Conservation (phyloP, 2,329 filamentous ascomycete genomes). For the Zymoseptoria tritici region DNA sequence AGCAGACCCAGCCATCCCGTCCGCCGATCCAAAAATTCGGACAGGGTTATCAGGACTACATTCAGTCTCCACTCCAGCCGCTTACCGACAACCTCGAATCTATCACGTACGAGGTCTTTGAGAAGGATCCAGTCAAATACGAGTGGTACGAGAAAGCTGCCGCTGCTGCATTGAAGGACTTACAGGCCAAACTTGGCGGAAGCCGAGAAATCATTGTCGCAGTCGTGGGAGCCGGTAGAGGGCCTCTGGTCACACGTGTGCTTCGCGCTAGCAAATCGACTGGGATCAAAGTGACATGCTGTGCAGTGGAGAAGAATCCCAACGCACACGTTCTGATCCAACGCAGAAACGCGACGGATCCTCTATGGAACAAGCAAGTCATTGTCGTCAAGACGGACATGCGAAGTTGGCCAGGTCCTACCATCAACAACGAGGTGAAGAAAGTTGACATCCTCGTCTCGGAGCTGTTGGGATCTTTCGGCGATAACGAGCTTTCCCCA, state of each 20-base stretch:
- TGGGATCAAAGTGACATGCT: slow-evolving; percentile 72
- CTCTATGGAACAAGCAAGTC: slow-evolving; percentile 67
- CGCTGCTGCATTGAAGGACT: slow-evolving; percentile 71
- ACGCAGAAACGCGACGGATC: slow-evolving; percentile 66
- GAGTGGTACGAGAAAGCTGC: slow-evolving; percentile 88
- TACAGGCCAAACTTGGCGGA: slow-evolving; percentile 70
- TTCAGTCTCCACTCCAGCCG: slow-evolving; percentile 90
- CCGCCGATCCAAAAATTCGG: slow-evolving; percentile 59
- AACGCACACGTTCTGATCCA: slow-evolving; percentile 93
- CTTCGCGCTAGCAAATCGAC: slow-evolving; percentile 70
- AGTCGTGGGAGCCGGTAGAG: slow-evolving; percentile 87
- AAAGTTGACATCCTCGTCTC: slow-evolving; percentile 90
- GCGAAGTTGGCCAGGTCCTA: slow-evolving; percentile 87
- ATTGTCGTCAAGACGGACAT: slow-evolving; percentile 94
- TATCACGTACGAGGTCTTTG: slow-evolving; percentile 96
- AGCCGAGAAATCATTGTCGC: slow-evolving; percentile 69
- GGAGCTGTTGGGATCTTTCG: slow-evolving; percentile 90
- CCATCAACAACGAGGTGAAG: slow-evolving; percentile 46
- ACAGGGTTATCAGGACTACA: slow-evolving; percentile 78
- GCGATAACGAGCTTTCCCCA: slow-evolving; percentile 91
- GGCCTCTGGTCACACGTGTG: slow-evolving; percentile 81
- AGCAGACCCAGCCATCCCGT: slow-evolving; percentile 66
- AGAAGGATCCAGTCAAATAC: slow-evolving; percentile 97
- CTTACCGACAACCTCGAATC: slow-evolving; percentile 94
- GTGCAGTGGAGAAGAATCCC: slow-evolving; percentile 95